Evolutionary conservation across 257 asterid genomes (phyloP), one percentile per base, ranked within the genome.

Genomic region (Perilla frutescens): DNA sequence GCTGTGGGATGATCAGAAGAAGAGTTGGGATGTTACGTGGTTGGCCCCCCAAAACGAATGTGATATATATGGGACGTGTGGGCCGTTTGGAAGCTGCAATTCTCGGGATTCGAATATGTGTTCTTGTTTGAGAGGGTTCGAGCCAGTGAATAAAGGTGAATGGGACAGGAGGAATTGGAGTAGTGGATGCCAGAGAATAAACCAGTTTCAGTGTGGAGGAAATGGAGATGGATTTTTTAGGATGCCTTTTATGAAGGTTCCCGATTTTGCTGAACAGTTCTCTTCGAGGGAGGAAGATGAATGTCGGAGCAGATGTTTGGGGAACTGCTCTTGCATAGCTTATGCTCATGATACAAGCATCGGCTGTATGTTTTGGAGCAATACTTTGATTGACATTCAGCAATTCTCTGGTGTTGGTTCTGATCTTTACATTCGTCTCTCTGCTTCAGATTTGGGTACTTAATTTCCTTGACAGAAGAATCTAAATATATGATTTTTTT

Each of bases 291-390:
- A 7, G 29, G 64, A 11, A 12, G 85, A 69, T 7, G 87, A 80
- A 3, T 85, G 89, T 10, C 26, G 80, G 66, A 43, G 12, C 2
- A 61, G 45, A n/a, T 90, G 95, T 80, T 66, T 48, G 32, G 51
- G 77, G 48, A 82, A 81, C 44, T 84, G 90, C 75, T 84, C 90
- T 31, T 87, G 90, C 84, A 51, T 84, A 8, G 90, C 93, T 37
- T 87, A 83, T 63, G 83, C 89, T 2, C 68, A 57, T 63, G 76
- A 73, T 66, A 12, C 43, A 7, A 72, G 48, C 5, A 74, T 87
- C 5, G 91, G 93, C 2, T 89, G 93, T 64, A 79, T 87, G 89
- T 55, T 82, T 3, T 89, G 96, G 96, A 73, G 71, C 0, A 50
- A 60, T 4, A 71, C 5, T 31, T 74, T 89, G 77, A 56, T 87